These are phyloP conservation scores for Gilbertella persicaria DNA, from an alignment of 371 early-diverging fungal genomes.

Conservation along the genomic window DNA sequence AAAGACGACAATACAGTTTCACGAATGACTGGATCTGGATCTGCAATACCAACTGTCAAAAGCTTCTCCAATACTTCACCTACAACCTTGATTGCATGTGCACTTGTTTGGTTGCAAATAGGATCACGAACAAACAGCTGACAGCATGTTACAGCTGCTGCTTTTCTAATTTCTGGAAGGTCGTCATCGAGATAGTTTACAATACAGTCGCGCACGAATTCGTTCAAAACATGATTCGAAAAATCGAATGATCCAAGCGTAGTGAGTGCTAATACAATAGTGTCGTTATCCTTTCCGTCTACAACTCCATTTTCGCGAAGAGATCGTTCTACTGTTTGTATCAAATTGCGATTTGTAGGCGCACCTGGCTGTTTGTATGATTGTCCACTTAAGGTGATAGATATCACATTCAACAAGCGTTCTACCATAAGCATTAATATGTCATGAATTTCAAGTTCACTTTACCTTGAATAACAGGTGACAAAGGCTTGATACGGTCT, in stretches of 20 bases:
- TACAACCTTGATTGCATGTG: constrained; percentile 85
- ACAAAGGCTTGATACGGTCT: constrained; percentile 79
- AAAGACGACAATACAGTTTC: constrained; percentile 80
- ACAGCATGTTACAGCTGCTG: constrained; percentile 90
- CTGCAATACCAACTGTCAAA: constrained; percentile 89
- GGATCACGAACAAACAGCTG: constrained; percentile 79
- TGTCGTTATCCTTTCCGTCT: constrained; percentile 73
- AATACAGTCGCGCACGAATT: constrained; percentile 89
- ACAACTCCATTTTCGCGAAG: constrained; percentile 42
- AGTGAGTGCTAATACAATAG: constrained; percentile 82
- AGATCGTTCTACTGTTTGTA: constrained; percentile 44
- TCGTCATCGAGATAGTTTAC: constrained; percentile 87
- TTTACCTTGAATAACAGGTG: constrained; percentile 88
- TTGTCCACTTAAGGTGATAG: constrained; percentile 82
- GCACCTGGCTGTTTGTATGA: constrained; percentile 86
- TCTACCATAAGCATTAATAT: constrained; percentile 44
- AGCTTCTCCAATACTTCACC: constrained; percentile 88
- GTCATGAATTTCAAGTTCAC: not conserved
- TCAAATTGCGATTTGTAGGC: constrained; percentile 48
- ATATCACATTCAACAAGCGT: constrained; percentile 86
- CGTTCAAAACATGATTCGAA: constrained; percentile 78
- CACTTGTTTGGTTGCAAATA: constrained; percentile 78
- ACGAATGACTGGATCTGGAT: constrained; percentile 82
- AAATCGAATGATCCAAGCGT: constrained; percentile 92
- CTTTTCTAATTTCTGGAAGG: constrained; percentile 78